phyloP scores from a whole-genome alignment of 1,284 basidiomycete species.

The Irpex rosettiformis region DNA sequence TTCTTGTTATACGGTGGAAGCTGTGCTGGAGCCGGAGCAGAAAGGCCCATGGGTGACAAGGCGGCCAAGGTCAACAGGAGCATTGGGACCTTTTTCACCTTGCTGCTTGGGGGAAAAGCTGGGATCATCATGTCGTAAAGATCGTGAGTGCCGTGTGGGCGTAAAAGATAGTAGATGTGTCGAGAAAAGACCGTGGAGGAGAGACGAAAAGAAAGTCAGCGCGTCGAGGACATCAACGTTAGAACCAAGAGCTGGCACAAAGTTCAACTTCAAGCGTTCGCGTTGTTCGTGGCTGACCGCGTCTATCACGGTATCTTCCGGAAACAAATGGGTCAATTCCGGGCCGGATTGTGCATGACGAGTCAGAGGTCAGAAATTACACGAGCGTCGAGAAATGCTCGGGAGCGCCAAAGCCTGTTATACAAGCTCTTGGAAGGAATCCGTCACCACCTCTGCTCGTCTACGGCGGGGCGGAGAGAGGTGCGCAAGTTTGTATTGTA shows the following conservation, averaged over 20 bases:
- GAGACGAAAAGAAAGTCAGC: slow-evolving; percentile 4
- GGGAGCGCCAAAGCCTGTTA: no score
- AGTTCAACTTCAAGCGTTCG: background rate
- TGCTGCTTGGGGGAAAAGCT: background rate
- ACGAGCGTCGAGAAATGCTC: background rate
- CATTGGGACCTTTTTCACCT: slow-evolving; percentile 13
- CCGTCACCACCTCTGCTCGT: background rate
- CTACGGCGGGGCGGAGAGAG: background rate
- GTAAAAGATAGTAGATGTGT: slow-evolving; percentile 6
- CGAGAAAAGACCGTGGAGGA: background rate
- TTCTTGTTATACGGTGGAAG: background rate
- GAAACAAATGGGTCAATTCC: background rate
- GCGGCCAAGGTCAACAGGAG: slow-evolving; percentile 11
- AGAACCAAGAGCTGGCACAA: slow-evolving; percentile 4
- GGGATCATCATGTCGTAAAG: slow-evolving; percentile 12
- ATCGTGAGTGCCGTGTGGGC: slow-evolving; percentile 22
- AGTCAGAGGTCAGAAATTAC: background rate
- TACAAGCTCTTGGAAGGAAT: background rate
- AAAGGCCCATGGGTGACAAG: slow-evolving; percentile 1
- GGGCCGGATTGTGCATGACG: background rate
- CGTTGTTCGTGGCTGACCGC: background rate
- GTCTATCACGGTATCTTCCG: background rate
- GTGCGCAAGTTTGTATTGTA: background rate
- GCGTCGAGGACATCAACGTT: slow-evolving; percentile 12
- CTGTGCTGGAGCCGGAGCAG: slow-evolving; percentile 4